Conservation (phyloP, 2,329 filamentous ascomycete species). For the Juglanconis oblonga region DNA sequence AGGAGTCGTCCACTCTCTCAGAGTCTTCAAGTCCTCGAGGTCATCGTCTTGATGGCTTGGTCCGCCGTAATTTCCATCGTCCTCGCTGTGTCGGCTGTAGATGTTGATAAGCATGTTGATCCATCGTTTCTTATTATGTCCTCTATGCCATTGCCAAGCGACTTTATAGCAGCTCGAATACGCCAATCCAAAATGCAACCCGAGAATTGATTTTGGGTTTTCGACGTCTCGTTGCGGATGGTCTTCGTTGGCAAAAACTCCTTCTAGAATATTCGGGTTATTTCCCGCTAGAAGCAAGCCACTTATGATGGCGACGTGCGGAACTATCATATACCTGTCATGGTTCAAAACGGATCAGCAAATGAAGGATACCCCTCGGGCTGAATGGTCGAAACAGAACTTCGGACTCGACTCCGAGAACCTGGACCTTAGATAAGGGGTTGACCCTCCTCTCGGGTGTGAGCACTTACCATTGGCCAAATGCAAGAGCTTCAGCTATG, state of each 20-base stretch:
- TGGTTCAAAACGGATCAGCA: too few species aligned
- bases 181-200: constrained; percentile 21
- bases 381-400: too few species aligned
- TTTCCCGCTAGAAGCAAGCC: constrained; percentile 26
- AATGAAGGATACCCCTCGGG: too few species aligned
- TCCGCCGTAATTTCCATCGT: too few species aligned
- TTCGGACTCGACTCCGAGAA: too few species aligned
- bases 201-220: neutral
- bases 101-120: constrained; percentile 20
- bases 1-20: constrained; percentile 14
- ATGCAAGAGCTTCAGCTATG: constrained; percentile 2
- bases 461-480: constrained; percentile 2
- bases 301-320: constrained; percentile 26
- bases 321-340: constrained; percentile 21
- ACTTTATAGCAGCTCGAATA: constrained; percentile 27
- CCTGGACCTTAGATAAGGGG: too few species aligned
- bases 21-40: constrained; percentile 20
- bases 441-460: too few species aligned
- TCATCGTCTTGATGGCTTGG: neutral
- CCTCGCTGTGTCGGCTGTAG: neutral
- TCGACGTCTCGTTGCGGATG: neutral
- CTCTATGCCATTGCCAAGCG: constrained; percentile 26
- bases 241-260: constrained; percentile 22
- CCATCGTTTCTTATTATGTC: constrained; percentile 26
- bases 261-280: constrained; percentile 28